Evolutionary conservation across 1,139 yeast genomes (phyloP), one percentile per base, ranked within the genome.

Genomic region (Yamadazyma dushanensis): DNA sequence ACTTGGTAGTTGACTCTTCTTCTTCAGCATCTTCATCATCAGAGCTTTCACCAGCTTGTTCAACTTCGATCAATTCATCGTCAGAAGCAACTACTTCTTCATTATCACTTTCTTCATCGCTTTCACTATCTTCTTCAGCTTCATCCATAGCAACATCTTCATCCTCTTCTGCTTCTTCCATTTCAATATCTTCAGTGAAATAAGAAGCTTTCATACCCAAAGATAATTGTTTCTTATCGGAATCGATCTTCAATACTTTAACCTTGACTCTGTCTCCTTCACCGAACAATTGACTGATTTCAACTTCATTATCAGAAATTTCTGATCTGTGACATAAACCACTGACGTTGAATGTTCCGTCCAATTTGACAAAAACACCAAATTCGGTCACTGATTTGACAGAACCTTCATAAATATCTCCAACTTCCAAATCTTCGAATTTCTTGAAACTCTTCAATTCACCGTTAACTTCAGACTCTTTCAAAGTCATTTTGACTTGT

Each of bases 201-300:
- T 83, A 88, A 3, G 96, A 86, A 2, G 97, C 97, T 66, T 89
- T 92, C 89, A 90, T 82, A 46, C 97, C 96, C 41, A 90, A 74
- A 1, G 95, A 82, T 30, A 90, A 57, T 55, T 85, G 89, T 45
- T 80, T 81, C 71, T 84, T 88, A 14, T 68, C 78, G 4, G 53
- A 41, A 52, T 86, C 82, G 31, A 83, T 70, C 31, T 70, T 73
- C 50, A 90, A 68, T 23, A 92, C 70, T 63, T 83, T 84, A 28
- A 87, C 95, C 64, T 86, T 86, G 30, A 90, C 97, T 46, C 85
- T 73, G 57, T 90, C 97, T 46, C 97, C 97, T 52, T 80, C 87
- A 36, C 85, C 82, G 59, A 90, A 89, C 43, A 90, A 70, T 14
- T 79, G 67, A 15, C 64, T 48, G 21, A 87, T 73, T 29, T 69